Evolutionary conservation across 768 basidiomycete species (phyloP), one percentile per base, ranked within the genome.

Genomic region (Scleroderma bovista): DNA sequence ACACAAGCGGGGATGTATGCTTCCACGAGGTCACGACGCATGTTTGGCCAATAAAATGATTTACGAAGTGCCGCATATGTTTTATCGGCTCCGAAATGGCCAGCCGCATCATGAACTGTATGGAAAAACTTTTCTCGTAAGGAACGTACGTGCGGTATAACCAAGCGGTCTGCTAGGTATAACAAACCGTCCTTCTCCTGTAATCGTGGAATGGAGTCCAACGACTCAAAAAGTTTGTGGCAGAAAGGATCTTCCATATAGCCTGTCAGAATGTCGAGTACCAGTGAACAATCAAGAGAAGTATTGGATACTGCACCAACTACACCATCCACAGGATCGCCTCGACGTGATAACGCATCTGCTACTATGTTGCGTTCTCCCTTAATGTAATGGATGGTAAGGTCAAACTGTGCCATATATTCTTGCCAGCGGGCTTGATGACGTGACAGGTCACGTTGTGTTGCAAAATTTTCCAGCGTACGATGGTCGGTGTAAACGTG

Each of bases 351-450:
- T 4, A 40, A 17, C 6, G 20, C 38, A 40, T 40, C 38, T 16
- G 38, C 20, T 6, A 5, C 38, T 3, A 40, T 22, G 17, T 40
- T 40, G 10, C 17, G 5, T 22, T 40, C 20, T 9, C n/a, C 38
- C 38, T 22, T 12, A 5, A 40, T 12, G 12, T 40, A 40, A 12
- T 40, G 38, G 3, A 40, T 40, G 17, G 33, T 26, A 1, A 53
- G 36, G 24, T 44, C n/a, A 11, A 6, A 34, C 19, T 53, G 51
- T 4, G 33, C 44, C 0, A 78, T 48, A 17, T 69, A 66, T 44
- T 75, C 71, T 7, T 72, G 34, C 75, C 74, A 75, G 0, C 65
- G 59, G 0, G 63, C 62, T 39, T 74, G 51, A 3, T 29, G 13
- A 24, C 16, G 46, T 7, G 42, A 48, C 3, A 53, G 36, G 17